Percentiles rank a stretch among this genome's conserved stretches.
These are phyloP conservation scores for Leccinum imitatum DNA, from an alignment of 768 basidiomycete species.

Conservation along the genomic window DNA sequence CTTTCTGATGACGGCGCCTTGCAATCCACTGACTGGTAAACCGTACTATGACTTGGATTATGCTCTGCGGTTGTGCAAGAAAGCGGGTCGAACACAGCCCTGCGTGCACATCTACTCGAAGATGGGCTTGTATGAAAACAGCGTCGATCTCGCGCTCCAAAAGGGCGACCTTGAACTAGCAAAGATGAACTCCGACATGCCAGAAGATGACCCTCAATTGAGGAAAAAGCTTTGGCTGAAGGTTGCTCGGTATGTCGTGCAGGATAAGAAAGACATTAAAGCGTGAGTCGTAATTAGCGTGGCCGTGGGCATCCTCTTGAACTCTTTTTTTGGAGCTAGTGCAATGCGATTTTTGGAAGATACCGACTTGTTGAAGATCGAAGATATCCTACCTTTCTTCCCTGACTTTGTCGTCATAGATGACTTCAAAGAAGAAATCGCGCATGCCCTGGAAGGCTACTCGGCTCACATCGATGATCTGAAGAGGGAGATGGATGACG, in stretches of 20 bases:
- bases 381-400: slow-evolving; percentile 99
- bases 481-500: slow-evolving; percentile 95
- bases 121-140: slow-evolving; percentile 96
- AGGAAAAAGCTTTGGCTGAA: slow-evolving; percentile 97
- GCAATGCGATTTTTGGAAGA: slow-evolving; percentile 97
- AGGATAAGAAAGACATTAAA: slow-evolving; percentile 98
- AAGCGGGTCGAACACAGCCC: slow-evolving; percentile 74
- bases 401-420: slow-evolving; percentile 99
- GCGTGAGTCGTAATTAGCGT: slow-evolving; percentile 57
- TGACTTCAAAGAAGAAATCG: slow-evolving; percentile 99
- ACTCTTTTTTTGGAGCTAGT: slow-evolving; percentile 40
- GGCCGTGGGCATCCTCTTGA: not conserved
- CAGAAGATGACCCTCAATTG: slow-evolving; percentile 82
- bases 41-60: slow-evolving; percentile 98
- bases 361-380: slow-evolving; percentile 93
- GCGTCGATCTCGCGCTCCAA: slow-evolving; percentile 90
- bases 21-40: slow-evolving; percentile 76
- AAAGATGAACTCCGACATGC: slow-evolving; percentile 93
- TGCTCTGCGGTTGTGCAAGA: slow-evolving; percentile 88
- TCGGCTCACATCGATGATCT: slow-evolving; percentile 86
- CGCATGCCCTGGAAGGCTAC: slow-evolving; percentile 91
- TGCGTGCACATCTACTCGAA: slow-evolving; percentile 97
- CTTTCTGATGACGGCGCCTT: slow-evolving; percentile 80
- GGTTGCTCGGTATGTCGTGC: slow-evolving; percentile 97
- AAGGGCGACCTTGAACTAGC: slow-evolving; percentile 95